These are phyloP conservation scores for Calonectria leucothoes DNA, from an alignment of 2,329 filamentous ascomycete species.

Conservation along the genomic window DNA sequence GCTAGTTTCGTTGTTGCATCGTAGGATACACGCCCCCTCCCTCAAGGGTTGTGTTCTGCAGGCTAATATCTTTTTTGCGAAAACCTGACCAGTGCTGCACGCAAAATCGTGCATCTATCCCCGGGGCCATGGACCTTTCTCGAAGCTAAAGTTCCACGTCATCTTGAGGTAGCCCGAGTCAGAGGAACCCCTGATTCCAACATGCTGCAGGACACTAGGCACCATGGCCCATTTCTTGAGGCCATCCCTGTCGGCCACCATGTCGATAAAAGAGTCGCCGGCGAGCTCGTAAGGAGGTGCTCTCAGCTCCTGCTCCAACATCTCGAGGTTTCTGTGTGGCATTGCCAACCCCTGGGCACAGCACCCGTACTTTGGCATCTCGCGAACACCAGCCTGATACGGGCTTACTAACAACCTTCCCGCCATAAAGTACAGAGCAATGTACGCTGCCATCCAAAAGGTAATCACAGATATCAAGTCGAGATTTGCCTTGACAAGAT, in stretches of 20 bases:
- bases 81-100: background rate
- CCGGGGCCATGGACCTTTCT: constrained; percentile 28
- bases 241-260: constrained; percentile 35
- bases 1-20: background rate
- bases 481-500: constrained; percentile 14
- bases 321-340: constrained; percentile 38
- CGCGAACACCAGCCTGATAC: constrained; percentile 37
- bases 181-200: constrained; percentile 44
- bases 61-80: background rate
- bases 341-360: constrained; percentile 50
- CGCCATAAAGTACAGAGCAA: constrained; percentile 43
- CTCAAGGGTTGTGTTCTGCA: background rate
- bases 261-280: constrained; percentile 47
- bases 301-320: constrained; percentile 30
- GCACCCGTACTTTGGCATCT: constrained; percentile 50
- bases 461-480: constrained; percentile 27
- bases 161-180: constrained; percentile 38
- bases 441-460: constrained; percentile 40
- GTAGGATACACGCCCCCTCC: background rate
- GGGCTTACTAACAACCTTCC: constrained; percentile 42
- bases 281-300: constrained; percentile 35
- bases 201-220: constrained; percentile 48
- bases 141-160: constrained; percentile 49
- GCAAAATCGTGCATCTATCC: background rate
- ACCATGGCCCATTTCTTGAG: constrained; percentile 47